Evolutionary conservation across 2,329 filamentous ascomycete species (phyloP).

Genomic region (Westerdykella sp.): DNA sequence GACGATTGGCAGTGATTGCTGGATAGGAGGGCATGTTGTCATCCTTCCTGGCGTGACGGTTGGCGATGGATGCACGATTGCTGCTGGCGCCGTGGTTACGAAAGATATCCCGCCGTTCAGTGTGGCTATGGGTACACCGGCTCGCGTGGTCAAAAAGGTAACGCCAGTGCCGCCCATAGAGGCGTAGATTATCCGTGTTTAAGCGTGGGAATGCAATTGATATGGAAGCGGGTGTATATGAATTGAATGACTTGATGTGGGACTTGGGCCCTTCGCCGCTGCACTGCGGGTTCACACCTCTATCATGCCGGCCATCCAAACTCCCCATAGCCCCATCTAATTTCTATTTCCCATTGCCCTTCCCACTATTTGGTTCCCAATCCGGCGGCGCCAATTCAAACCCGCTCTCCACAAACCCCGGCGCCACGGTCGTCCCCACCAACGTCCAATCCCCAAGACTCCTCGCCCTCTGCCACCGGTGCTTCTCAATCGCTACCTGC

Average conservation of each 20-base stretch:
- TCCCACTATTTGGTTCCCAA: conserved; percentile 8
- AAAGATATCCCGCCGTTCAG: conserved; percentile 32
- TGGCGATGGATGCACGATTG: conserved; percentile 39
- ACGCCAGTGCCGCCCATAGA: conserved; percentile 7
- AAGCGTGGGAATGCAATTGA: too few species aligned
- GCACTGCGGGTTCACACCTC: too few species aligned
- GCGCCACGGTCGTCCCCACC: conserved; percentile 34
- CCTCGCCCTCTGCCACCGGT: conserved; percentile 45
- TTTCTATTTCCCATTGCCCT: neutral
- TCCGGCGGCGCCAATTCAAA: conserved; percentile 15
- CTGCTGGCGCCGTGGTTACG: conserved; percentile 38
- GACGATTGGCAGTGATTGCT: conserved; percentile 37
- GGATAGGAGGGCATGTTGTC: conserved; percentile 12
- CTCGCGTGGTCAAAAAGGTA: conserved; percentile 34
- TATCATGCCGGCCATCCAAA: too few species aligned
- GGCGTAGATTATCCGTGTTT: neutral
- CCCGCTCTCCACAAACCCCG: conserved; percentile 13
- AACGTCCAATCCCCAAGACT: conserved; percentile 47
- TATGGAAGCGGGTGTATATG: too few species aligned
- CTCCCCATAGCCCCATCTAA: too few species aligned
- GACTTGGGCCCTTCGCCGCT: too few species aligned
- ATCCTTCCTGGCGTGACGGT: conserved; percentile 41
- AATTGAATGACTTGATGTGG: too few species aligned
- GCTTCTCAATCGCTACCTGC: conserved; percentile 39
- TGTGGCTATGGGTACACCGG: conserved; percentile 36